Percentiles rank a stretch among this genome's conserved stretches.
phyloP scores from a whole-genome alignment of 2,329 filamentous ascomycete genomes.

The Chaetoscypha palmicola region DNA sequence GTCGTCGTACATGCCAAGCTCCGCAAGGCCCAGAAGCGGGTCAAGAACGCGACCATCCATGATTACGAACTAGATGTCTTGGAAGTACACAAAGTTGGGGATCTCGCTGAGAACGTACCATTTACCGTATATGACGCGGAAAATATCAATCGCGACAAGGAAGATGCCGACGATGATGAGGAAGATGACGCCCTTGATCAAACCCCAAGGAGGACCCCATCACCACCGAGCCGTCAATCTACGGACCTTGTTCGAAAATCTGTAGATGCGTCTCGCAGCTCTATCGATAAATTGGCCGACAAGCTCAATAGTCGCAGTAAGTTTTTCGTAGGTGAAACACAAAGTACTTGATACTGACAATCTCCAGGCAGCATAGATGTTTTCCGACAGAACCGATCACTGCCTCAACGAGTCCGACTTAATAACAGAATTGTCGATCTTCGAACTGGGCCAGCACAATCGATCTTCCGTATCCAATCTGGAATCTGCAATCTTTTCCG shows the following conservation, averaged over 20 bases:
- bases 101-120: conserved; percentile 54
- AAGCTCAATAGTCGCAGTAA: conserved; percentile 16
- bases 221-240: conserved; percentile 5
- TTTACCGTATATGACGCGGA: conserved; percentile 67
- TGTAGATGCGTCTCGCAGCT: not conserved
- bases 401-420: conserved; percentile 50
- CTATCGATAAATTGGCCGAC: not conserved
- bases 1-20: conserved; percentile 69
- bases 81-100: conserved; percentile 54
- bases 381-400: conserved; percentile 19
- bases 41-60: conserved; percentile 70
- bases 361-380: conserved; percentile 22
- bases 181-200: conserved; percentile 8
- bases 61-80: conserved; percentile 69
- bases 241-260: conserved; percentile 9
- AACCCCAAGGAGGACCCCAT: not conserved
- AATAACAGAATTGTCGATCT: conserved; percentile 77
- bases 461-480: conserved; percentile 81
- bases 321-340: conserved; percentile 2
- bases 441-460: conserved; percentile 77
- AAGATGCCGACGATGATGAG: conserved; percentile 47
- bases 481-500: conserved; percentile 77
- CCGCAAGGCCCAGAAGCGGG: conserved; percentile 64
- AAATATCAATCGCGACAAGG: conserved; percentile 47
- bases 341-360: conserved; percentile 4